Evolutionary conservation across 225 moss, liverwort and hornwort genomes (phyloP).

Genomic region (Thuidium tamariscinum): DNA sequence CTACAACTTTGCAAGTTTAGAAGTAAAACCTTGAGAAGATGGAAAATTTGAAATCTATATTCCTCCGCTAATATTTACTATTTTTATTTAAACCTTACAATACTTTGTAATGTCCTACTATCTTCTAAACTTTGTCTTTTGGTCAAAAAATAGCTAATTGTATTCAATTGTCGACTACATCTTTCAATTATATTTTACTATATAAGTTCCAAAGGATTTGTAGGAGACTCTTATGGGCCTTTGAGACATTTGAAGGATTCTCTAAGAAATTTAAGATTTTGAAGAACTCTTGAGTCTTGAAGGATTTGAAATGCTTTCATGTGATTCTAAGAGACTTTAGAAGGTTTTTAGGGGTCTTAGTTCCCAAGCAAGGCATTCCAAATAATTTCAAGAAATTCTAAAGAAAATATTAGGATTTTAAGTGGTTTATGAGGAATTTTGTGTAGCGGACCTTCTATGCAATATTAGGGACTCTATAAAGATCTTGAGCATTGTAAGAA

Average conservation of each 20-base stretch:
- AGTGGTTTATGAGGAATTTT: neutral
- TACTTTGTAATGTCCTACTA: neutral
- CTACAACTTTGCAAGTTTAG: neutral
- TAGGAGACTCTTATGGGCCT: fast-evolving
- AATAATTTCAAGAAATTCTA: neutral
- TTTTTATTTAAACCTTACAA: neutral
- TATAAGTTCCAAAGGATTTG: fast-evolving
- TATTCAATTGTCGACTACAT: neutral
- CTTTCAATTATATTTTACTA: neutral
- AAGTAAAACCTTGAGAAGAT: neutral
- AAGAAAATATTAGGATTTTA: neutral
- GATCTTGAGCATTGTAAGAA: neutral
- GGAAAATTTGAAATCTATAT: no score
- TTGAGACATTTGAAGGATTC: neutral
- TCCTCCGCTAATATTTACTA: neutral
- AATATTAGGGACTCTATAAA: neutral
- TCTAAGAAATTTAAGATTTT: neutral
- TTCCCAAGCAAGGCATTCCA: fast-evolving
- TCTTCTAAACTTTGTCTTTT: neutral
- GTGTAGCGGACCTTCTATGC: fast-evolving
- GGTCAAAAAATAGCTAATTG: neutral
- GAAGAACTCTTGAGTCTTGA: no score
- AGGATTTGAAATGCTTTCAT: neutral
- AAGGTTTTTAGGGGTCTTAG: neutral
- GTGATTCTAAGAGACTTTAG: fast-evolving